A percentile compares a stretch with the other conserved stretches of the same genome.
Conservation (phyloP, 805 yeast species). For the Cyberlindnera petersonii region DNA sequence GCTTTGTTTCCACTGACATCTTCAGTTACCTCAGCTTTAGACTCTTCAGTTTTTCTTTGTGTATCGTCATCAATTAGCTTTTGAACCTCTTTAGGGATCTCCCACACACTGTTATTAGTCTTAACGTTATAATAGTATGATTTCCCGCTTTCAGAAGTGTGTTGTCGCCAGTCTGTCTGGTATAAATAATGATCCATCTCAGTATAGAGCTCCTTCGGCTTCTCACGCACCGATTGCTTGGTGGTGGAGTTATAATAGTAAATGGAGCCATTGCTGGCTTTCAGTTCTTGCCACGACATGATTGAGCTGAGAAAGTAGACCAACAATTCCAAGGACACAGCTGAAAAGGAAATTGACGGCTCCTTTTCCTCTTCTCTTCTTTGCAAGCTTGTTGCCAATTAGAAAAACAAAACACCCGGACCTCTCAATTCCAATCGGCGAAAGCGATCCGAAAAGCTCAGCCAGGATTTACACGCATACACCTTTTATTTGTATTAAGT, state of each 20-base stretch:
- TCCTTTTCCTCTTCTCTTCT: too few species aligned
- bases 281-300: constrained; percentile 57
- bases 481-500: too few species aligned
- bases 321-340: too few species aligned
- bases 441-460: too few species aligned
- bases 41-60: background rate
- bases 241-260: constrained; percentile 70
- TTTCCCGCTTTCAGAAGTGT: constrained; percentile 50
- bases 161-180: constrained; percentile 52
- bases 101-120: constrained; percentile 76
- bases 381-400: too few species aligned
- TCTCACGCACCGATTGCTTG: constrained; percentile 75
- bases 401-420: too few species aligned
- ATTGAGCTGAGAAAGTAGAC: too few species aligned
- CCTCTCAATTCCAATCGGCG: too few species aligned
- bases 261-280: constrained; percentile 55
- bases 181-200: constrained; percentile 43
- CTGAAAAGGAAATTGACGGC: too few species aligned
- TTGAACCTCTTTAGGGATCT: constrained; percentile 54
- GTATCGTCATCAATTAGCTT: constrained; percentile 16
- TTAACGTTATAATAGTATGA: constrained; percentile 64
- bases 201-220: constrained; percentile 53
- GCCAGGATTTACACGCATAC: too few species aligned
- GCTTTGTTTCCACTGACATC: background rate
- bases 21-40: too few species aligned